Percentiles rank a stretch among this genome's conserved stretches.
These are phyloP conservation scores for Neurospora sp. DNA, from an alignment of 495 filamentous ascomycete genomes.

Conservation along the genomic window DNA sequence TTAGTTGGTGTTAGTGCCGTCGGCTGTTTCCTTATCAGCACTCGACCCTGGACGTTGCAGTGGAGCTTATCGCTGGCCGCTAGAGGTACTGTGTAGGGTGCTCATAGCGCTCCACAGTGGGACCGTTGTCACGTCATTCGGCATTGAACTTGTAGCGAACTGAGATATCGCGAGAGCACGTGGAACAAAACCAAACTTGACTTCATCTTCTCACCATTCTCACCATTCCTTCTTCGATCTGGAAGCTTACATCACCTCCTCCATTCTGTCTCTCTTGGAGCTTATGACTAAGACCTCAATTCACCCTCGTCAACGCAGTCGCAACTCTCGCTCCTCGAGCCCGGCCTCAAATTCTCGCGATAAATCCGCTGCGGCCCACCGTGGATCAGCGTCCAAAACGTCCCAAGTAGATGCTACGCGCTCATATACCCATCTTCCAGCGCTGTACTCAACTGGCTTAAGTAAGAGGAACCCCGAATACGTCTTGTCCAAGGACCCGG, in stretches of 20 bases:
- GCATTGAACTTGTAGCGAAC: not conserved
- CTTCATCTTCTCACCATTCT: not conserved
- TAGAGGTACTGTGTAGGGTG: no score
- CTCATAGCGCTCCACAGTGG: not conserved
- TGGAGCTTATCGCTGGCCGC: not conserved
- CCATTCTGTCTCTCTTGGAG: not conserved
- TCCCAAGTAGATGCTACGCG: not conserved
- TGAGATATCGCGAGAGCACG: not conserved
- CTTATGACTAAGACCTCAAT: not conserved
- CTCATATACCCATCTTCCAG: not conserved
- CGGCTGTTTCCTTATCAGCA: not conserved
- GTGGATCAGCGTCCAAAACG: no score
- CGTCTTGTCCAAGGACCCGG: no score
- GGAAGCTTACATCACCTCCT: not conserved
- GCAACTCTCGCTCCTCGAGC: not conserved
- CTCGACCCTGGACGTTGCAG: not conserved
- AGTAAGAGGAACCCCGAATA: not conserved
- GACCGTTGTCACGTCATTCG: not conserved
- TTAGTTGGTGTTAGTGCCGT: not conserved
- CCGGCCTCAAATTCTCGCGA: not conserved
- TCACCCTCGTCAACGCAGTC: not conserved
- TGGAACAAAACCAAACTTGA: not conserved
- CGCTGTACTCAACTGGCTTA: not conserved
- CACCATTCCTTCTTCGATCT: not conserved
- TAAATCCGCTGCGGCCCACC: no score